These are phyloP conservation scores for Lichtheimia corymbifera DNA, from an alignment of 371 early-diverging fungal species.

Conservation along the genomic window DNA sequence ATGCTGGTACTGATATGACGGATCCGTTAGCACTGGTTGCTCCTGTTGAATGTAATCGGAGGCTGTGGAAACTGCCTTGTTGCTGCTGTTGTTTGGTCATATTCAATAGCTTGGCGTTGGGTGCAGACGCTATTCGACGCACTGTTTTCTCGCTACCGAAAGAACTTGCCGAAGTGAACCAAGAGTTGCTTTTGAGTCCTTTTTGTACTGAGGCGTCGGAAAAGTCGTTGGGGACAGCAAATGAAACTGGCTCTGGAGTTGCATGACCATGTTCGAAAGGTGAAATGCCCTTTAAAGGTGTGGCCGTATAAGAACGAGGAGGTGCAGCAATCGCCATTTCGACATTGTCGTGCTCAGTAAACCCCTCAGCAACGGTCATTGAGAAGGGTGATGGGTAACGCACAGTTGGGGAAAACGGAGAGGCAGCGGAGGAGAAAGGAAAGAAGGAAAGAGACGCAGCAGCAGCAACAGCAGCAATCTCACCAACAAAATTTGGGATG, in stretches of 20 bases:
- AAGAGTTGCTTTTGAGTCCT: slow-evolving; percentile 39
- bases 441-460: neutral
- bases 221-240: slow-evolving; percentile 42
- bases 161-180: slow-evolving; percentile 31
- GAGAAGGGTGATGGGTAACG: neutral
- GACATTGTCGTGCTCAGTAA: slow-evolving; percentile 19
- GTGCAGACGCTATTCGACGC: slow-evolving; percentile 57
- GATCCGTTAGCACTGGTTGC: slow-evolving; percentile 1
- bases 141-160: slow-evolving; percentile 32
- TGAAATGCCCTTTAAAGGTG: slow-evolving; percentile 35
- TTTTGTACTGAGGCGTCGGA: slow-evolving; percentile 21
- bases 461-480: no score
- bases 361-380: slow-evolving; percentile 6
- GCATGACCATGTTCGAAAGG: slow-evolving; percentile 20
- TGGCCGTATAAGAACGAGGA: slow-evolving; percentile 38
- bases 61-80: slow-evolving; percentile 9
- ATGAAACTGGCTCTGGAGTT: slow-evolving; percentile 10
- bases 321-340: slow-evolving; percentile 33
- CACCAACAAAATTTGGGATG: no score
- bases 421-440: neutral
- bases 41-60: slow-evolving; percentile 2
- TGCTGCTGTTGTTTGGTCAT: slow-evolving; percentile 16
- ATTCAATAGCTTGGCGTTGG: slow-evolving; percentile 45
- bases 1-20: slow-evolving; percentile 14
- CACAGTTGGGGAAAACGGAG: neutral